Percentiles rank a stretch among this genome's conserved stretches.
Evolutionary conservation across 2,329 filamentous ascomycete genomes (phyloP).

Genomic region (Triangularia verruculosa): DNA sequence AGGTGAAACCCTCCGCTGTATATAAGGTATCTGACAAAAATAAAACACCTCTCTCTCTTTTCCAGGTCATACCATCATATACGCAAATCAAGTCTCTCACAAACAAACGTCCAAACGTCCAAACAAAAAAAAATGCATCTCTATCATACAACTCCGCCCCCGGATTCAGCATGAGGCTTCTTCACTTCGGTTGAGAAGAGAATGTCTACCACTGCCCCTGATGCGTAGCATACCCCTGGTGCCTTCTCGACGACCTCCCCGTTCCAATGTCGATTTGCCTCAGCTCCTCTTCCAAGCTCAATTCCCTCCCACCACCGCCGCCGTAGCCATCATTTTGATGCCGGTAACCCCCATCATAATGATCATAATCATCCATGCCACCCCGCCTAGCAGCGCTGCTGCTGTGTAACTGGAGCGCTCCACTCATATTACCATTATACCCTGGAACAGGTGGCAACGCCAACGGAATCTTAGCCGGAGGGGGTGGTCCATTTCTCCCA

Average conservation of each 20-base stretch:
- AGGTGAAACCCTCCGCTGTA: background rate
- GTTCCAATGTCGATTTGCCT: slow-evolving; percentile 64
- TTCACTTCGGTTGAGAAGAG: too few species aligned
- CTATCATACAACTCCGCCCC: background rate
- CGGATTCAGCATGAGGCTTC: too few species aligned
- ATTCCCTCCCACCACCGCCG: slow-evolving; percentile 38
- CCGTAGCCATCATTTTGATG: slow-evolving; percentile 26
- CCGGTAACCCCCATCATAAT: slow-evolving; percentile 29
- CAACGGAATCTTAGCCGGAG: slow-evolving; percentile 69
- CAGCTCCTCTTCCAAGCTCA: slow-evolving; percentile 69
- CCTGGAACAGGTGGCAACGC: slow-evolving; percentile 24
- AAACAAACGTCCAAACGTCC: too few species aligned
- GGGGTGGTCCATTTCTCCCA: slow-evolving; percentile 46
- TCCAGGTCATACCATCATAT: background rate
- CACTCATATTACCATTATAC: slow-evolving; percentile 21
- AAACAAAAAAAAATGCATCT: background rate
- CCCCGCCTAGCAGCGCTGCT: slow-evolving; percentile 24
- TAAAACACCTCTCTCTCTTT: background rate
- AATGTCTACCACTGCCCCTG: slow-evolving; percentile 7
- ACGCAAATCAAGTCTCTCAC: background rate
- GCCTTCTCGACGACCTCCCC: slow-evolving; percentile 50
- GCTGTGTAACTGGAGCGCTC: slow-evolving; percentile 28
- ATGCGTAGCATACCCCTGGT: background rate
- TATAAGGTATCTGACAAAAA: background rate
- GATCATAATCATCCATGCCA: slow-evolving; percentile 19